phyloP scores from a whole-genome alignment of 306 rosid genomes.

The Canavalia ensiformis region DNA sequence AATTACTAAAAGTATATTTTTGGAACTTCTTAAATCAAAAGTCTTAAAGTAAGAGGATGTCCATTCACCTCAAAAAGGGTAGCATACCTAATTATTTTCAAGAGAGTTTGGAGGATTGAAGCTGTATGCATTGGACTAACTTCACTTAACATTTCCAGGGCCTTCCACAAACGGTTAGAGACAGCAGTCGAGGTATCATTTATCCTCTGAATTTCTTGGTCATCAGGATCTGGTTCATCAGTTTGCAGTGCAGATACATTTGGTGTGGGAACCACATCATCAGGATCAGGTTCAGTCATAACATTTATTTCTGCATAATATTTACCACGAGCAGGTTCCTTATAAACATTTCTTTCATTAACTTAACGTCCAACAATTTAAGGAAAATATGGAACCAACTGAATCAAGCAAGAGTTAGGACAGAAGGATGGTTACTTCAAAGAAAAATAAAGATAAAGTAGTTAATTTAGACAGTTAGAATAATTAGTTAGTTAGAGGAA shows the following conservation, averaged over 20 bases:
- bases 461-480: background rate
- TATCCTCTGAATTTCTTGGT: slow-evolving; percentile 81
- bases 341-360: slow-evolving; percentile 39
- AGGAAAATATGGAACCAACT: slow-evolving; percentile 40
- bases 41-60: slow-evolving; percentile 15
- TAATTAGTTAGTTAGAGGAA: background rate
- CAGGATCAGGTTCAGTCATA: slow-evolving; percentile 64
- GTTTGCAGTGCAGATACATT: slow-evolving; percentile 59
- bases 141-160: slow-evolving; percentile 71
- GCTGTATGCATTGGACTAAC: slow-evolving; percentile 63
- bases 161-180: slow-evolving; percentile 71
- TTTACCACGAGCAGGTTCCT: slow-evolving; percentile 50
- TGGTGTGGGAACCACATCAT: slow-evolving; percentile 55
- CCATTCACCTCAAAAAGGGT: slow-evolving; percentile 25
- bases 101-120: slow-evolving; percentile 71
- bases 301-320: slow-evolving; percentile 49
- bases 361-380: slow-evolving; percentile 35
- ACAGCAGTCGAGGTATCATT: slow-evolving; percentile 70
- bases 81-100: slow-evolving; percentile 79
- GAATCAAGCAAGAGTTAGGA: slow-evolving; percentile 27
- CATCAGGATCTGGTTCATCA: slow-evolving; percentile 88
- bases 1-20: slow-evolving; percentile 9
- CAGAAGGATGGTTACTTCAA: slow-evolving; percentile 3
- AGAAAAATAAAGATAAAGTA: slow-evolving; percentile 11
- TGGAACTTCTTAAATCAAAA: slow-evolving; percentile 25